phyloP scores from a whole-genome alignment of 2,329 filamentous ascomycete genomes.

The Incumbomyces delicatus region DNA sequence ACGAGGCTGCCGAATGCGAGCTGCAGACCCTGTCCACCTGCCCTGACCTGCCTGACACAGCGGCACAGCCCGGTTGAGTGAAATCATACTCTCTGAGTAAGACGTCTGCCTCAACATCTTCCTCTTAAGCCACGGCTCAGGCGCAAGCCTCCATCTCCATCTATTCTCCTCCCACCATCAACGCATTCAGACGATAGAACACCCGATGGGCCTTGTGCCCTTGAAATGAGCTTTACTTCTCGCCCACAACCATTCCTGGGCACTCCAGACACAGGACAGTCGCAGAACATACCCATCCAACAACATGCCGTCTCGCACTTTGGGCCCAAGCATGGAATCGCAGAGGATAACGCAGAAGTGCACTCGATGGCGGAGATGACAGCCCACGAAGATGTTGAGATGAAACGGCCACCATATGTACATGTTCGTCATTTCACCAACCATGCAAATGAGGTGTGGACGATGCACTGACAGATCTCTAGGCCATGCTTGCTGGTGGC shows the following conservation, averaged over 20 bases:
- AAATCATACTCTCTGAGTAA: neutral
- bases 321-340: slow-evolving; percentile 16
- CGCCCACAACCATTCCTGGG: slow-evolving; percentile 42
- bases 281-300: slow-evolving; percentile 7
- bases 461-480: slow-evolving; percentile 8
- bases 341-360: slow-evolving; percentile 18
- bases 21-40: too few relatives aligned
- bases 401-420: slow-evolving; percentile 49
- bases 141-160: slow-evolving; percentile 1
- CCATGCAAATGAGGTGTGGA: slow-evolving; percentile 1
- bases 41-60: neutral
- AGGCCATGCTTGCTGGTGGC: slow-evolving; percentile 94
- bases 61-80: neutral
- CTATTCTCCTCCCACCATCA: too few relatives aligned
- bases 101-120: too few relatives aligned
- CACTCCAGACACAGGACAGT: slow-evolving; percentile 28
- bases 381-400: slow-evolving; percentile 15
- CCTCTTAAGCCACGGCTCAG: neutral
- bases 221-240: slow-evolving; percentile 50
- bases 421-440: slow-evolving; percentile 43
- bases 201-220: slow-evolving; percentile 15
- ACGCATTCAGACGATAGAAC: neutral
- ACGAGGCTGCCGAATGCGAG: too few relatives aligned
- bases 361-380: slow-evolving; percentile 15
- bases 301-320: slow-evolving; percentile 23